A percentile compares a stretch with the other conserved stretches of the same genome.
phyloP scores from a whole-genome alignment of 2,329 filamentous ascomycete genomes.

The Tolypocladium ophioglossoides region DNA sequence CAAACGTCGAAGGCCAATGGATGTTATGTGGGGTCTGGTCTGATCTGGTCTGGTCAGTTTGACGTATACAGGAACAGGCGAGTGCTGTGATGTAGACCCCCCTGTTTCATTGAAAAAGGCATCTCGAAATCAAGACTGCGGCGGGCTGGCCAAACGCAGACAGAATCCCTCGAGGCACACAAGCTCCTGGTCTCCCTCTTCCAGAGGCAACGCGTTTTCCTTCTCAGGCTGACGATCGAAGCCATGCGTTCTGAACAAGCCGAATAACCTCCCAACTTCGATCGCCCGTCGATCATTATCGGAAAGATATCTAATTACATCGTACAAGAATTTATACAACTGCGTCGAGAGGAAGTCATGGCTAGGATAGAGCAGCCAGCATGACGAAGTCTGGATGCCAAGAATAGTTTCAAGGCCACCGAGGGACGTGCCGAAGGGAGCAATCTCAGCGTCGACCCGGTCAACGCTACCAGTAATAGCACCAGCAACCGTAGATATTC shows the following conservation, averaged over 20 bases:
- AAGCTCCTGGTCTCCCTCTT: neutral
- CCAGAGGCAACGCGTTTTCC: neutral
- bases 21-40: too few species aligned
- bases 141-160: too few species aligned
- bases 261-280: constrained; percentile 5
- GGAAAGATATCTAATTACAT: constrained; percentile 1
- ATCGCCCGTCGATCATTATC: constrained; percentile 3
- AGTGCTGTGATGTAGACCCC: too few species aligned
- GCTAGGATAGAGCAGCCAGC: constrained; percentile 6
- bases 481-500: constrained; percentile 18
- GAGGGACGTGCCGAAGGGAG: constrained; percentile 17
- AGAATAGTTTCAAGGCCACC: constrained; percentile 11
- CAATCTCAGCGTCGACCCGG: constrained; percentile 14
- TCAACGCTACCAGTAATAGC: constrained; percentile 18
- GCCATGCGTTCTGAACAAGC: constrained; percentile 3
- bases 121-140: too few species aligned
- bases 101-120: too few species aligned
- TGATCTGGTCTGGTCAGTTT: too few species aligned
- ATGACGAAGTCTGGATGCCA: constrained; percentile 4
- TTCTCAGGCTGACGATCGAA: constrained; percentile 1
- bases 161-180: constrained; percentile 2
- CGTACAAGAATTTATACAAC: constrained; percentile 6
- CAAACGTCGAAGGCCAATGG: too few species aligned
- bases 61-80: too few species aligned
- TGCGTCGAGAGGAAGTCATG: constrained; percentile 2